Conservation (phyloP, 805 yeast genomes). For the Nakazawaea molendinolei region DNA sequence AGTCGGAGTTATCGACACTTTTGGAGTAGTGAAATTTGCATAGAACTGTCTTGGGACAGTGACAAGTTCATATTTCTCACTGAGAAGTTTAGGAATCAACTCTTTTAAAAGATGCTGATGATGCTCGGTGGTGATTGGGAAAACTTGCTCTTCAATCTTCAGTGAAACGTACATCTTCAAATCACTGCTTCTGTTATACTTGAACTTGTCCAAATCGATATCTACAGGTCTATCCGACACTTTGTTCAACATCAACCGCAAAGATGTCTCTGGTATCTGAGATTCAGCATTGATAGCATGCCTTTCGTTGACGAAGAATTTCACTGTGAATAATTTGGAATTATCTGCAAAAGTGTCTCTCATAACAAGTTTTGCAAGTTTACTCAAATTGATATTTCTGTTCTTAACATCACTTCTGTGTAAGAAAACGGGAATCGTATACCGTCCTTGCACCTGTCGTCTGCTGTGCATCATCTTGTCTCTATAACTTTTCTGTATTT, state of each 20-base stretch:
- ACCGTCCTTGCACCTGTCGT: background rate
- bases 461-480: conserved; percentile 9
- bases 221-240: conserved; percentile 4
- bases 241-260: conserved; percentile 6
- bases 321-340: background rate
- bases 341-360: conserved; percentile 2
- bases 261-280: conserved; percentile 1
- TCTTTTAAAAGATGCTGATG: background rate
- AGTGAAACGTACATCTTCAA: conserved; percentile 1
- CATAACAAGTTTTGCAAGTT: conserved; percentile 6
- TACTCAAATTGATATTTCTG: conserved; percentile 6
- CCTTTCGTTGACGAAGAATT: conserved; percentile 7
- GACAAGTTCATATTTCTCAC: background rate
- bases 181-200: conserved; percentile 5
- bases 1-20: background rate
- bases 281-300: background rate
- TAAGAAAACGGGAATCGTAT: conserved; percentile 8
- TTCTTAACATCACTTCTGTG: conserved; percentile 8
- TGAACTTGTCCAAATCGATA: background rate
- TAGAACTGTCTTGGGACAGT: conserved; percentile 5
- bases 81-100: background rate
- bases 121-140: background rate
- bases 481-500: conserved; percentile 4
- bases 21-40: background rate
- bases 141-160: background rate